These are phyloP conservation scores for Gaillardinia entomophila DNA, from an alignment of 805 yeast genomes.

Conservation along the genomic window DNA sequence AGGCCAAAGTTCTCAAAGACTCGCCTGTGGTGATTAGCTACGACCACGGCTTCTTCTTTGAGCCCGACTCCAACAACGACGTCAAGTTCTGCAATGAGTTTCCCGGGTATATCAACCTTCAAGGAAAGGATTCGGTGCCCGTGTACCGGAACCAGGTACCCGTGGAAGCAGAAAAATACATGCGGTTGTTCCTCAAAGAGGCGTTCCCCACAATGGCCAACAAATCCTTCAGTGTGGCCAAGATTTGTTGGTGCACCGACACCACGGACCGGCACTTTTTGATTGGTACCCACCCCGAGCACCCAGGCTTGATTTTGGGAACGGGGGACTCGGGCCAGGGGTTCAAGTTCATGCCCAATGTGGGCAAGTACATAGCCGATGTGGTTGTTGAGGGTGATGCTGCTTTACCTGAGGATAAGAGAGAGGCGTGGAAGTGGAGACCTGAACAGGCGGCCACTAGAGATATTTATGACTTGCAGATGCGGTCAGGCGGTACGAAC, in stretches of 20 bases:
- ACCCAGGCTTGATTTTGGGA: slow-evolving; percentile 29
- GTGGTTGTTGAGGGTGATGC: slow-evolving; percentile 37
- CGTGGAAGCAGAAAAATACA: slow-evolving; percentile 5
- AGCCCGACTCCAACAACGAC: neutral
- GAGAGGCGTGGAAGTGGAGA: slow-evolving; percentile 23
- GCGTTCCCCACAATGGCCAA: slow-evolving; percentile 9
- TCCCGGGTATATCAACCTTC: slow-evolving; percentile 7
- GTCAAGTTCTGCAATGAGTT: slow-evolving; percentile 8
- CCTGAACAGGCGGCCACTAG: slow-evolving; percentile 11
- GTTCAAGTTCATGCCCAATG: slow-evolving; percentile 41
- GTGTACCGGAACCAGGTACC: slow-evolving; percentile 14
- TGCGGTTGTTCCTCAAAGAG: slow-evolving; percentile 5
- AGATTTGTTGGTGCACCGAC: slow-evolving; percentile 21
- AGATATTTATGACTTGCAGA: neutral
- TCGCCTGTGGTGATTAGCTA: neutral
- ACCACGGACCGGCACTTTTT: slow-evolving; percentile 36
- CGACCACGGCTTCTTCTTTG: neutral
- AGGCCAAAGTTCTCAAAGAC: neutral
- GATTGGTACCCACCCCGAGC: slow-evolving; percentile 32
- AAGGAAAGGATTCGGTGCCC: slow-evolving; percentile 17
- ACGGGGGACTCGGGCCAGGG: slow-evolving; percentile 47
- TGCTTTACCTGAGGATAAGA: slow-evolving; percentile 13
- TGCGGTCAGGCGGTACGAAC: neutral
- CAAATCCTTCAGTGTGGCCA: slow-evolving; percentile 4
- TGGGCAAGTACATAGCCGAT: slow-evolving; percentile 36